phyloP scores from a whole-genome alignment of 371 early-diverging fungal species.

The Mortierella sp. region DNA sequence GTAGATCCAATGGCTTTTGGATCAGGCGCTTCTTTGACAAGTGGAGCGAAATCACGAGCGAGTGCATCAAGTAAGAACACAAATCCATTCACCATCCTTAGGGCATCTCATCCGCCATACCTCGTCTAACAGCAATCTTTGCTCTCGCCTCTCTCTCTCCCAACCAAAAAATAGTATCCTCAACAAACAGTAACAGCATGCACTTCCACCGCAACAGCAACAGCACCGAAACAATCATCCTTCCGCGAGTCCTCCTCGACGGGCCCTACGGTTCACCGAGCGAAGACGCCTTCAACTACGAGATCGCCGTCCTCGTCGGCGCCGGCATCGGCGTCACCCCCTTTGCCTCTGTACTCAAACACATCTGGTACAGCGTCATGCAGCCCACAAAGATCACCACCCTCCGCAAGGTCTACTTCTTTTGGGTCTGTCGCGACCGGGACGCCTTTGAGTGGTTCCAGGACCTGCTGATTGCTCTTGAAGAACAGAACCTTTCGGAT shows the following conservation, averaged over 20 bases:
- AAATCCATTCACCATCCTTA: too few relatives aligned
- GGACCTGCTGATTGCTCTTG: constrained; percentile 71
- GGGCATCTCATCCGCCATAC: too few relatives aligned
- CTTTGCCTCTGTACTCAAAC: constrained; percentile 77
- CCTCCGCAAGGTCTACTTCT: constrained; percentile 70
- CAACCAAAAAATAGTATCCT: neutral
- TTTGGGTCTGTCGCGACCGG: constrained; percentile 78
- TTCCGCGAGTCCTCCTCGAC: constrained; percentile 80
- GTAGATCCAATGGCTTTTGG: neutral
- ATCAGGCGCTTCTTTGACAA: neutral
- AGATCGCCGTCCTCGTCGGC: constrained; percentile 80
- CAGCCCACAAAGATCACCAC: constrained; percentile 56
- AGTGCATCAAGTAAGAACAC: neutral
- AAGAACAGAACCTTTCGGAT: constrained; percentile 59
- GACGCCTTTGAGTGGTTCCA: constrained; percentile 82
- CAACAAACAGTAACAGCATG: neutral
- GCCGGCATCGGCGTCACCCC: constrained; percentile 89
- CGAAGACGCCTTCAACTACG: constrained; percentile 89
- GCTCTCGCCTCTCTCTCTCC: neutral
- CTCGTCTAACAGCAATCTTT: neutral
- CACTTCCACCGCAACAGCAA: neutral
- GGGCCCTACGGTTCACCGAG: constrained; percentile 89
- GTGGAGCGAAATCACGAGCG: neutral
- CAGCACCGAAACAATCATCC: constrained; percentile 9
- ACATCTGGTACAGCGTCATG: constrained; percentile 68